Evolutionary conservation across 805 yeast genomes (phyloP), one percentile per base, ranked within the genome.

Genomic region (Wickerhamomyces xylosicus): DNA sequence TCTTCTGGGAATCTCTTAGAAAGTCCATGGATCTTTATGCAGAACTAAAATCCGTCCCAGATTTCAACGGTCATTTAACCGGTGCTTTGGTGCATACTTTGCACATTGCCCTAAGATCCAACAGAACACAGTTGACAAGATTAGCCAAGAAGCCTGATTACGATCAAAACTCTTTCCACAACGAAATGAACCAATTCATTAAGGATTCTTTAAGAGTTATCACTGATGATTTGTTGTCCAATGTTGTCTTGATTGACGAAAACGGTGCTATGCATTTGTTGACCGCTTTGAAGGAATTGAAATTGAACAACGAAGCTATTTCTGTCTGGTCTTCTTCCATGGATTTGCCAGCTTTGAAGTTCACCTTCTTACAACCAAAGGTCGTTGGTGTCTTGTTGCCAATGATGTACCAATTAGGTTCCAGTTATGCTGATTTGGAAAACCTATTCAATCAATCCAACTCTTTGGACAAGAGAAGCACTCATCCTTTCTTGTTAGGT

Each of bases 301-400:
- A 72, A 36, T 64, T 78, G 42, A 68, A 72, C 35, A 67, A 72
- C 38, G 87, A 82, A 57, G 79, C 84, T 37, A 71, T 81, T 35
- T 67, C 71, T 43, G 67, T 79, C 43, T 83, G 92, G 92, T 82
- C 79, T 49, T 59, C 69, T 16, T 80, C 80, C 22, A 74, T 72
- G 46, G 66, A 67, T 47, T 66, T 62, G 43, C 58, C 63, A 3
- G 46, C 52, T 4, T 56, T 62, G 35, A 60, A 74, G 48, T 42
- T 52, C 31, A 56, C 71, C 16, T 81, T 75, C 57, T 65, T 81
- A 41, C 68, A 71, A 33, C 83, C 81, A 52, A 71, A 74, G 44
- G 80, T 80, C 20, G 74, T 83, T 49, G 81, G 86, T 35, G 72
- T 75, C 9, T 69, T 82, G 21, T 67, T 83, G 54, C 87, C 86